A percentile compares a stretch with the other conserved stretches of the same genome.
Evolutionary conservation across 163 green algal species (phyloP).

Genomic region (Picocystis sp.): DNA sequence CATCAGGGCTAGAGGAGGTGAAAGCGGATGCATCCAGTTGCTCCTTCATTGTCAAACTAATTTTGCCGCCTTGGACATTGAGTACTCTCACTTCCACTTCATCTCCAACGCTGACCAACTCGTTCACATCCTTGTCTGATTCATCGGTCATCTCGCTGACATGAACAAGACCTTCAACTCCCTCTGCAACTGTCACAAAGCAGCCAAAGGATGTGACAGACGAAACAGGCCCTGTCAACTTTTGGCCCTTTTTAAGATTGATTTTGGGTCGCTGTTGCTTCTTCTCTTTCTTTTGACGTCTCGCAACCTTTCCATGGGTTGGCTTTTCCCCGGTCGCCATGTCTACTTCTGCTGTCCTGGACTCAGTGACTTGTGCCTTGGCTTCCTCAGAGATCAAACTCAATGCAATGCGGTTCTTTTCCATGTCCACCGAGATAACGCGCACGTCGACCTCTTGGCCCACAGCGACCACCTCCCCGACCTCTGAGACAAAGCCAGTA

Average conservation of each 20-base stretch:
- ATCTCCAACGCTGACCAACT: slow-evolving; percentile 25
- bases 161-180: slow-evolving; percentile 48
- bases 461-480: slow-evolving; percentile 29
- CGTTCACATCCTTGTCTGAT: slow-evolving; percentile 11
- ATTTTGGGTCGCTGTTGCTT: too few species aligned
- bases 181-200: slow-evolving; percentile 18
- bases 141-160: slow-evolving; percentile 30
- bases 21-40: background rate
- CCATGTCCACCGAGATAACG: slow-evolving; percentile 40
- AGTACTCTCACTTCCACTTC: slow-evolving; percentile 27
- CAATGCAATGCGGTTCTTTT: slow-evolving; percentile 28
- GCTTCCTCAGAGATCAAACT: slow-evolving; percentile 25
- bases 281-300: too few species aligned
- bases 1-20: too few species aligned
- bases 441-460: slow-evolving; percentile 40
- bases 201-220: slow-evolving; percentile 6
- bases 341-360: too few species aligned
- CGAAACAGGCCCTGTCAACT: background rate
- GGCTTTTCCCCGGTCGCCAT: too few species aligned
- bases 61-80: slow-evolving; percentile 4
- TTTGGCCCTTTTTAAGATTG: too few species aligned
- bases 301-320: too few species aligned
- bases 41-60: background rate
- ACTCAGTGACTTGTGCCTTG: too few species aligned
- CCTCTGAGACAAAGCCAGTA: slow-evolving; percentile 43